These are phyloP conservation scores for Plantago coronopus DNA, from an alignment of 305 asterid genomes.

Conservation along the genomic window DNA sequence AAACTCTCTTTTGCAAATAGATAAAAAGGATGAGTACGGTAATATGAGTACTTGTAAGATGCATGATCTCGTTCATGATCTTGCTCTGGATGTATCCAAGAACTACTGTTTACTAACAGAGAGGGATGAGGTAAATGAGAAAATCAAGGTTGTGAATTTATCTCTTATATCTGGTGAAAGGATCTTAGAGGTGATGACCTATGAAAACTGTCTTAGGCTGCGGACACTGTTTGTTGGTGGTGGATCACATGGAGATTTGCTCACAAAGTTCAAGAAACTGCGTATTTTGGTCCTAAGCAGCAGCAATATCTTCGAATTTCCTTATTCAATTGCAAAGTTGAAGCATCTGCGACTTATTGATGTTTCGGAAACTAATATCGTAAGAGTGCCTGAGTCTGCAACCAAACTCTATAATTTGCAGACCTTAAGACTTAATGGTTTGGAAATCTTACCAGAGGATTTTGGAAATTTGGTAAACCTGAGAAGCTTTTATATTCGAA, in stretches of 20 bases:
- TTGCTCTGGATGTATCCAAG: conserved; percentile 22
- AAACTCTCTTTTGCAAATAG: conserved; percentile 20
- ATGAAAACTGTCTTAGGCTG: conserved; percentile 11
- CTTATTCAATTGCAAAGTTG: conserved; percentile 19
- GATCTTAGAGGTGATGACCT: background rate
- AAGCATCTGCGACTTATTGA: conserved; percentile 26
- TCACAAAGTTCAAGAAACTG: conserved; percentile 14
- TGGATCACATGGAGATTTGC: background rate
- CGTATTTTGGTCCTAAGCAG: conserved; percentile 14
- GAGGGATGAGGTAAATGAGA: background rate
- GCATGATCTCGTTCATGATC: conserved; percentile 34
- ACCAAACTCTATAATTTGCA: conserved; percentile 24
- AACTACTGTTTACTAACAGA: conserved; percentile 3
- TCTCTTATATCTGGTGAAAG: conserved; percentile 10
- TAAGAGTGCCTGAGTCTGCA: conserved; percentile 16
- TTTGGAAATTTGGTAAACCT: conserved; percentile 23
- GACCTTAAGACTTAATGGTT: conserved; percentile 8
- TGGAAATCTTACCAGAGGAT: conserved; percentile 14
- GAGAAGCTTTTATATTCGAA: conserved; percentile 24
- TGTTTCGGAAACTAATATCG: conserved; percentile 14
- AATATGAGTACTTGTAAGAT: conserved; percentile 26
- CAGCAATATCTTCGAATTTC: conserved; percentile 8
- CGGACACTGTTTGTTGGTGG: conserved; percentile 17
- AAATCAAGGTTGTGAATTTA: conserved; percentile 16
- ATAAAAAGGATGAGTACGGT: conserved; percentile 19